Base-by-base conservation (phyloP, 768 basidiomycete species). In the Mycena rosella region DNA sequence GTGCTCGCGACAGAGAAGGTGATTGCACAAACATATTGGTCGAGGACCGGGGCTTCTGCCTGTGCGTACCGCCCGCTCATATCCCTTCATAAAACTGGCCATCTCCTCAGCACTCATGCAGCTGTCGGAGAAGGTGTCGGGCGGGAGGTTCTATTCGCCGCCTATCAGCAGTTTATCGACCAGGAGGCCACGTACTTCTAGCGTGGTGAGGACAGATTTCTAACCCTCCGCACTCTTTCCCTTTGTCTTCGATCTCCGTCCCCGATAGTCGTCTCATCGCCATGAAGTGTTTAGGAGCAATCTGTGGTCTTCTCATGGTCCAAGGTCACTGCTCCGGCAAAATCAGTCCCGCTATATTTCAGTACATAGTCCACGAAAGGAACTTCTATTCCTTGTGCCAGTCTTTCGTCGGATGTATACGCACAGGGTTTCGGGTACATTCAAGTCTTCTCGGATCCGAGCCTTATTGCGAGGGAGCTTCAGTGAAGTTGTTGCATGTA, bases 331-430 rank as follows among this genome's bases (percentile, higher is more conserved):
- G 18, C 3, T 55, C 63, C 7, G n/a, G 27, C 0, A 27, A 26
- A 10, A 11, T 64, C 10, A 55, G 54, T 20, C 47, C 55, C 1
- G 54, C 55, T 2, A 20, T 64, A 1, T 51, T 64, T n/a, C 63
- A 64, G 36, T 63, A 48, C 9, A 1, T 56, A 15, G 55, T 56
- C 11, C 53, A 63, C 40, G 47, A 15, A 2, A 45, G 34, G 1
- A 57, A 64, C 30, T 29, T 64, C n/a, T 26, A 56, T 10, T 26
- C 63, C 0, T 47, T 64, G 3, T 48, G 30, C 20, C 55, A 32
- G 3, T 0, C 54, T 0, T 64, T 64, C 24, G 6, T 56, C 0
- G 63, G 63, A 3, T n/a, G n/a, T n/a, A n/a, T n/a, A n/a, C n/a
- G n/a, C n/a, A n/a, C n/a, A n/a, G n/a, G n/a, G n/a, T n/a, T n/a